These are phyloP conservation scores for Metschnikowia gelsemii DNA, from an alignment of 805 yeast genomes.

Conservation along the genomic window DNA sequence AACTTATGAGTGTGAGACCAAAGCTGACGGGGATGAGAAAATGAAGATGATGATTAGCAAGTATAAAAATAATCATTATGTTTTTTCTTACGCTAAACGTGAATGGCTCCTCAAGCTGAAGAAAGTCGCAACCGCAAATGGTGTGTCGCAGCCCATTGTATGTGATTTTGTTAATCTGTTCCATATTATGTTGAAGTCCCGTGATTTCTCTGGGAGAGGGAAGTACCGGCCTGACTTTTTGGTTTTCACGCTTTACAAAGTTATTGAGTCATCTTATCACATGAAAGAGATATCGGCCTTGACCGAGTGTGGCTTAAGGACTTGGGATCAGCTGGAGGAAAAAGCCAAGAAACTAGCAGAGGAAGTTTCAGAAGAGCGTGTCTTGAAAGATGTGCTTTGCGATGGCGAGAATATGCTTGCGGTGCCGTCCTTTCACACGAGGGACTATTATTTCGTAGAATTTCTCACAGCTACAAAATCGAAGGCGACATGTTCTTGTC, in stretches of 20 bases:
- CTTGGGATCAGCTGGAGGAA: too few relatives aligned
- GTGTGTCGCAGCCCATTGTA: not conserved
- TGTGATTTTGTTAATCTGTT: not conserved
- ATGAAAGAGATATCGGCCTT: not conserved
- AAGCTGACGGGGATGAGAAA: not conserved
- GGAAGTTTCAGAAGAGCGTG: too few relatives aligned
- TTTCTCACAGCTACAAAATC: too few relatives aligned
- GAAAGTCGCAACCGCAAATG: not conserved
- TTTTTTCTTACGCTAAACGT: not conserved
- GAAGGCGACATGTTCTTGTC: too few relatives aligned
- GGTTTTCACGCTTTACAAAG: not conserved
- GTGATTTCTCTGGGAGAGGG: not conserved
- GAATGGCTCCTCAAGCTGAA: not conserved
- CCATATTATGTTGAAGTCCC: not conserved
- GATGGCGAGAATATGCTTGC: too few relatives aligned
- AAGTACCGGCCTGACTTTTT: conserved; percentile 1
- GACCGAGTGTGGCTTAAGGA: too few relatives aligned
- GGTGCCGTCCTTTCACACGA: too few relatives aligned
- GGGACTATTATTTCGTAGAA: too few relatives aligned
- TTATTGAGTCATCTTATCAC: not conserved
- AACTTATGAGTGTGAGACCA: not conserved
- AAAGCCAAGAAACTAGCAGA: too few relatives aligned
- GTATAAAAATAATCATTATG: not conserved
- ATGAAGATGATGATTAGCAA: not conserved
- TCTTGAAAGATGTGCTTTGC: too few relatives aligned